Base-by-base conservation (phyloP, 805 yeast genomes). In the Candida nitratophila region DNA sequence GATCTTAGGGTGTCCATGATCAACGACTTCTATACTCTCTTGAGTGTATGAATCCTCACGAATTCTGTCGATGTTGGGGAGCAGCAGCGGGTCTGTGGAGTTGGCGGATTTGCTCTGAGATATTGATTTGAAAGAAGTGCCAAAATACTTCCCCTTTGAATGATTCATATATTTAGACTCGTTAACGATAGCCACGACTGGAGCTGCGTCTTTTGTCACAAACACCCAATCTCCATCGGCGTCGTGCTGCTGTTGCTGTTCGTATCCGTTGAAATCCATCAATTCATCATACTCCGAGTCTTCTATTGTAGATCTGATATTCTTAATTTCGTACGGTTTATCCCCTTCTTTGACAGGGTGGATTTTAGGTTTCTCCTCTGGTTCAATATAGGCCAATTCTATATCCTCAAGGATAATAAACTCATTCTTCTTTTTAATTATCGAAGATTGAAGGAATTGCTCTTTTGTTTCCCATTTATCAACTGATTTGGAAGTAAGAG, bases 181-280 rank as follows among this genome's bases (percentile, higher is more conserved):
- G 16, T 32, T 32, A 4, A 15, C 31, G 6, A 24, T 16, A 4
- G 40, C 24, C 6, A 21, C 22, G 3, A 37, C 32, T 6, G 31
- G 40, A 9, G 27, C 26, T 19, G 33, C 4, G 7, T n/a, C 26
- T 20, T 39, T 30, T 2, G 60, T 59, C 6, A 57, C 47, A 19
- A 56, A 37, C 29, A 57, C 52, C 62, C 62, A 57, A 29, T 57
- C 60, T 34, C 54, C 59, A 42, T 53, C 55, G 16, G 55, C 56
- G 39, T 54, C 57, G n/a, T n/a, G n/a, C n/a, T n/a, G n/a, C n/a
- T n/a, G 27, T 24, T 37, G 14, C 22, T 10, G 11, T 6, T 22
- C 17, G 38, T 52, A 55, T 2, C 54, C 40, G 27, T 54, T 59
- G 38, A 49, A 44, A 32, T 56, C 51, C n/a, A 55, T 40, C 32